Evolutionary conservation across 2,329 filamentous ascomycete genomes (phyloP), one percentile per base, ranked within the genome.

Genomic region (Cordyceps tenuipes): DNA sequence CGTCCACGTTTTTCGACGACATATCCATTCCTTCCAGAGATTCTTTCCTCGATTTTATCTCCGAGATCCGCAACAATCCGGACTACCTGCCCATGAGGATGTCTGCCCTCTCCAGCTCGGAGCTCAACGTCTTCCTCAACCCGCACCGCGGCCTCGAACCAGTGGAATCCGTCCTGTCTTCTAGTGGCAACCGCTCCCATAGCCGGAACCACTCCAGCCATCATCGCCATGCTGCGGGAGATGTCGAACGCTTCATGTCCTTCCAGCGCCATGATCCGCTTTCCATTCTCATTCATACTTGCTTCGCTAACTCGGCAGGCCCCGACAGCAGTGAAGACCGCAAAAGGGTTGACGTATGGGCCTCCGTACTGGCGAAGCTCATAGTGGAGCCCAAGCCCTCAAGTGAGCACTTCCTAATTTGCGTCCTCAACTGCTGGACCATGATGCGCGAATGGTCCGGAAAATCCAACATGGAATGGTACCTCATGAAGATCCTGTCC

Each of bases 401-500:
- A 59, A 86, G 87, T 64, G 89, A 94, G 69, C 86, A 89, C 60
- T 88, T 97, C 60, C 81, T 97, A 61, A 87, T 90, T 64, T 87
- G 89, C 52, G 85, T 97, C 39, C 81, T 99, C 55, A 92, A 94
- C 72, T 86, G 90, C 60, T 97, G 91, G 89, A 86, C 90, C 56
- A 81, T 85, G 60, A 89, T 92, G 81, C 86, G 90, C 63, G 87
- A 92, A 72, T 97, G 93, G 92, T 89, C 90, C 46, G 91, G 91
- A 61, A 91, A 88, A 68, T 84, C 87, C 65, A 94, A 91, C 64
- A 86, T 99, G 79, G 92, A 97, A 75, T 89, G 91, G 75, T 97
- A 93, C 72, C 82, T 99, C 13, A 94, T 96, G 89, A 90, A 94
- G 70, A 90, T 95, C 62, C 82, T 99, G 36, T 90, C 96, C 73